Evolutionary conservation across 176 grass and related monocot species (phyloP), one percentile per base, ranked within the genome.

Genomic region (Triticum urartu): DNA sequence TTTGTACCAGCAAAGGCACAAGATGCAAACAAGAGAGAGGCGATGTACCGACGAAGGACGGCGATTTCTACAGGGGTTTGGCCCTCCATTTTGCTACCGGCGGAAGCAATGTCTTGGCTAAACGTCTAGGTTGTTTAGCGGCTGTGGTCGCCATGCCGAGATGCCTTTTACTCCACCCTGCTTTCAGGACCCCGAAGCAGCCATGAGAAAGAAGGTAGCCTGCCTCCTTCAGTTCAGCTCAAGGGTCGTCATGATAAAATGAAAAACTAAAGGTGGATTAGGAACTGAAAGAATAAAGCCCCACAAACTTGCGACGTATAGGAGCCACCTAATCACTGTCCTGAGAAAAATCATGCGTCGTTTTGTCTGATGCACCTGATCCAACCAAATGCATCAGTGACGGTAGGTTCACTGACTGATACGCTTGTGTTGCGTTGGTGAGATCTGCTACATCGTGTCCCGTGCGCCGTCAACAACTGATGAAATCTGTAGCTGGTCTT

Each of bases 161-260:
- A 79, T 72, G 30, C 40, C 58, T 89, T 84, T 73, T 18, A 56
- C 58, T 79, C 22, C 82, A 52, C 81, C 75, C 40, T 65, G 81
- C 72, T 30, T 7, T 42, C 12, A 39, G 38, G 24, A 58, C 59
- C 21, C n/a, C 39, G 79, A 17, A 39, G 11, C 18, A 68, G 32
- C 74, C 45, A 26, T 89, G 69, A 61, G 68, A 81, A 12, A 61
- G 68, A 81, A 12, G 47, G 77, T 89, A 61, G 47, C 30, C 83
- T 85, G 78, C 69, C 77, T 81, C 62, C 69, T 76, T 85, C 88
- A 58, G 36, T 68, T 68, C 32, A 81, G 88, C 26, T 85, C 69
- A 47, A 85, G 24, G 34, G 73, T 79, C 80, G 7, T 54, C 68
- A 24, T 42, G 81, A 76, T 82, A 15, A 58, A 45, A 48, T 0